Conservation (phyloP, 2,329 filamentous ascomycete species). For the Trichoderma sp. region DNA sequence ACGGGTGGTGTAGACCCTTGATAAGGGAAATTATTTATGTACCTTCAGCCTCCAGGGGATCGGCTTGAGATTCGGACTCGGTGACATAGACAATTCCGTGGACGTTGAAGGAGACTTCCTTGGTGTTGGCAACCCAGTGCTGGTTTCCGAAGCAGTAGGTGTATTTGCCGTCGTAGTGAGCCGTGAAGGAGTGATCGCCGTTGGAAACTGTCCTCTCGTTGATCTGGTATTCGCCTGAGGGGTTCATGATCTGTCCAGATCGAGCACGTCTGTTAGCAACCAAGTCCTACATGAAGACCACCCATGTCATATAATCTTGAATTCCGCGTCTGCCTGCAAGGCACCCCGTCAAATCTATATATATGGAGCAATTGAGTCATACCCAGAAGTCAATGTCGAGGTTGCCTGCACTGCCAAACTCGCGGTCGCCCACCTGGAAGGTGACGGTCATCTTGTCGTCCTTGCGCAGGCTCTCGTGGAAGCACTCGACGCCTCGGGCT, state of each 20-base stretch:
- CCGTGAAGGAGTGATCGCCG: constrained; percentile 91
- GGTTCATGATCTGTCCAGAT: constrained; percentile 72
- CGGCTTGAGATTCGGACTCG: constrained; percentile 79
- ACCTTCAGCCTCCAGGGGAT: constrained; percentile 92
- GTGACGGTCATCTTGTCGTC: constrained; percentile 99
- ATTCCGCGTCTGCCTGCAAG: constrained; percentile 22
- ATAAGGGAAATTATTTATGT: constrained; percentile 39
- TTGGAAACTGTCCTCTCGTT: constrained; percentile 82
- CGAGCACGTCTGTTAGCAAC: constrained; percentile 1
- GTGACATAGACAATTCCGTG: constrained; percentile 98
- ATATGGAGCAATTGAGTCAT: constrained; percentile 42
- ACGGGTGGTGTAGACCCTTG: constrained; percentile 23
- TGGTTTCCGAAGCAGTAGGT: constrained; percentile 99
- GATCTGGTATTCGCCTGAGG: constrained; percentile 72
- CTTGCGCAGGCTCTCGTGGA: constrained; percentile 88
- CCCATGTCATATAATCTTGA: background rate
- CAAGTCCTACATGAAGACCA: background rate
- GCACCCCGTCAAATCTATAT: constrained; percentile 7
- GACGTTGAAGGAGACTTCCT: constrained; percentile 99
- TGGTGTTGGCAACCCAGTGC: constrained; percentile 93
- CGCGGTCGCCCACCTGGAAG: constrained; percentile 95
- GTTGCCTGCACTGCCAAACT: constrained; percentile 93
- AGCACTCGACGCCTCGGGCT: constrained; percentile 94
- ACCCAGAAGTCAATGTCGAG: constrained; percentile 99
- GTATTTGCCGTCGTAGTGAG: constrained; percentile 83